Evolutionary conservation across 1,284 basidiomycete genomes (phyloP), one percentile per base, ranked within the genome.

Genomic region (Ceraceosorus bombacis): DNA sequence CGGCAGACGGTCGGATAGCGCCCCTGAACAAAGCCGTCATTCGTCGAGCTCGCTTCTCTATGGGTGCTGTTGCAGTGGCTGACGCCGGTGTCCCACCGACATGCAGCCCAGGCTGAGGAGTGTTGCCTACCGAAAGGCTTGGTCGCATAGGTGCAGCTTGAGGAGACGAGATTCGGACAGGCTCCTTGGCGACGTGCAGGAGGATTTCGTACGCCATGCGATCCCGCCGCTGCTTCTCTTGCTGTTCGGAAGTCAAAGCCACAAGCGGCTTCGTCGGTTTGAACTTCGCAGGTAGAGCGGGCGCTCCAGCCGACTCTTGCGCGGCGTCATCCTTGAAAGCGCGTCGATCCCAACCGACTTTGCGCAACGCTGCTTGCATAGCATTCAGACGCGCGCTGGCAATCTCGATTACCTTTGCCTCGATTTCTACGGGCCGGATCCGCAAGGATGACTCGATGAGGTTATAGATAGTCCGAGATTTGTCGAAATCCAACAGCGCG

Each of bases 21-120:
- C 70, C 70, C 10, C 72, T 67, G 69, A 73, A 73, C n/a, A 74
- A 63, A 17, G 72, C 71, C 1, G 72, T 74, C 71, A 74, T 71
- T 13, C 72, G 66, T n/a, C 71, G 62, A 6, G 71, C 61, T 37
- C 66, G 62, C 57, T 64, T 61, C 9, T 65, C 58, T 1, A 55
- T 50, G 43, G 43, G 43, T 27, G 27, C 27, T 27, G 27, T 27
- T 27, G 27, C 27, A 27, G 27, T 27, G 27, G 27, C 27, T 27
- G 27, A 27, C 27, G 27, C 27, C 27, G 27, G 27, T 27, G 27
- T 1, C 27, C 27, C 27, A 27, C 27, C 27, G 27, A 27, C 27
- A 27, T 27, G 2, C 27, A 27, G 2, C 27, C 27, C 27, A 10
- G 43, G 43, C 43, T 10, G 43, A 2, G 43, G 43, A 15, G 10